phyloP scores from a whole-genome alignment of 805 yeast genomes.

The Wickerhamia fluorescens region DNA sequence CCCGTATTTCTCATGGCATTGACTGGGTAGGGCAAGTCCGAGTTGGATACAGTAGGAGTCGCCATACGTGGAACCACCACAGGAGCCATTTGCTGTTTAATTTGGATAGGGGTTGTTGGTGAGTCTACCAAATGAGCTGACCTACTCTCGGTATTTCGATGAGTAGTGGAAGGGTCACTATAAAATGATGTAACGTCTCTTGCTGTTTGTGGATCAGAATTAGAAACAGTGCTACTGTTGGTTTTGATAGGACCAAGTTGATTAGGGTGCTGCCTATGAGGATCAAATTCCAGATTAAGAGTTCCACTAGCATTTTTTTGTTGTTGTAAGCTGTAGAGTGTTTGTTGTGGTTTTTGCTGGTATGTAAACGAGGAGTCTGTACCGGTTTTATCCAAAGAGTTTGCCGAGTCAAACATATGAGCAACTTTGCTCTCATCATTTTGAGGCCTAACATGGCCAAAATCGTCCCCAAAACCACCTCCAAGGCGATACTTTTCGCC shows the following conservation, averaged over 20 bases:
- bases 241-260: background rate
- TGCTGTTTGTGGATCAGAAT: no score
- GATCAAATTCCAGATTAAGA: background rate
- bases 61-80: background rate
- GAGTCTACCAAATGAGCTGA: background rate
- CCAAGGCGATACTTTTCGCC: background rate
- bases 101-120: constrained; percentile 13
- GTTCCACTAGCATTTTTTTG: background rate
- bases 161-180: background rate
- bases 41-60: constrained; percentile 21
- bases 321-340: no score
- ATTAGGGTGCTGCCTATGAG: background rate
- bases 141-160: background rate
- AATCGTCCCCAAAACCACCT: no score
- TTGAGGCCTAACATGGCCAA: no score
- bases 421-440: background rate
- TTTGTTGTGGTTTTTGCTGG: background rate
- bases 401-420: background rate
- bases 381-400: background rate
- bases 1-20: constrained; percentile 4
- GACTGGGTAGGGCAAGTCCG: constrained; percentile 19
- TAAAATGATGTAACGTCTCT: background rate
- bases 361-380: background rate
- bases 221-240: background rate
- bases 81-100: background rate